Base-by-base conservation (phyloP, 805 yeast species). In the Hanseniaspora vineae region DNA sequence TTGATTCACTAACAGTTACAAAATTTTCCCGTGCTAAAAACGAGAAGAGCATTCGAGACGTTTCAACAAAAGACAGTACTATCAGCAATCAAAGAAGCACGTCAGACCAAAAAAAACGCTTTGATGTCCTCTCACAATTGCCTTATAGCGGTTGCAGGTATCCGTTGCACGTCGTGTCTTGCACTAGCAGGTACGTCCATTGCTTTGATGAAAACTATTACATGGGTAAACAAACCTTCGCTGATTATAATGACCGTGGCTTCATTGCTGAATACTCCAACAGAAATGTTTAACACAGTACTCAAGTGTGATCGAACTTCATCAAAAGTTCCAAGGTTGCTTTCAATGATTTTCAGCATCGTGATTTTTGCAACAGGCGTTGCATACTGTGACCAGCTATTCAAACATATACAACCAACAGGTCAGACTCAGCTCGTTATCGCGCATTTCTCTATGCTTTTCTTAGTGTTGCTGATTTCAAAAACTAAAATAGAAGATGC, bases 401-500 rank as follows among this genome's bases (percentile, higher is more conserved):
- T 45, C 12, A 32, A 31, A 17, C 3, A 31, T 29, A 37, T 15
- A 12, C 31, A 14, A 39, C 20, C 23, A 13, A 44, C 17, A 14
- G 39, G 40, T 14, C 31, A 44, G 18, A 31, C 39, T 29, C 37
- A 42, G 42, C 10, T 44, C 32, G 12, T 49, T 37, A 35, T 47
- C 19, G 42, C 35, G 10, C 42, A 45, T 9, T 3, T 48, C 42
- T 42, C 49, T 13, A 42, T 42, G 42, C 32, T 47, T n/a, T 39
- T 44, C 42, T n/a, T 45, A 23, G 43, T 42, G 45, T 39, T 42
- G 37, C 14, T 35, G 42, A 15, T 46, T 15, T 43, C 45, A 10
- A 17, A 11, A 10, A 4, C 35, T 29, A 19, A 40, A 33, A 23
- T 23, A 5, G 29, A 23, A 23, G 29, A 39, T 40, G 15, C 40